Conservation (phyloP, 2,329 filamentous ascomycete genomes). For the Polytolypa hystricis region DNA sequence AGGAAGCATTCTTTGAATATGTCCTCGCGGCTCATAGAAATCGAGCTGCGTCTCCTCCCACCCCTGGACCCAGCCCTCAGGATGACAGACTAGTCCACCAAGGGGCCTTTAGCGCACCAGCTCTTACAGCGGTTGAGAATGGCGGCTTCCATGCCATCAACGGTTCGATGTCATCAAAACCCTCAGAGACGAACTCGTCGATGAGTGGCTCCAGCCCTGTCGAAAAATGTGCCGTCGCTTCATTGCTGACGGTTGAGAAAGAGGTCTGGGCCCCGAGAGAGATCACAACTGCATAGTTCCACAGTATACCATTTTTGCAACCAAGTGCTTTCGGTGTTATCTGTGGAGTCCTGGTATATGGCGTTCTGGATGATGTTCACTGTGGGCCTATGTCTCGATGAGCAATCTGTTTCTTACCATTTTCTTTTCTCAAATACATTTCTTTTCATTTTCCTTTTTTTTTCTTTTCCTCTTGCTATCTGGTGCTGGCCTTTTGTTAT, state of each 20-base stretch:
- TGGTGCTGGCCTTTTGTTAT: too few species aligned
- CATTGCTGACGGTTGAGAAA: constrained; percentile 15
- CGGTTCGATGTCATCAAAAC: background rate
- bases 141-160: constrained; percentile 15
- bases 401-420: too few species aligned
- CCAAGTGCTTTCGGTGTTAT: too few species aligned
- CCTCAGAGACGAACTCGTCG: constrained; percentile 3
- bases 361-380: background rate
- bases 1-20: constrained; percentile 15
- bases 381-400: too few species aligned
- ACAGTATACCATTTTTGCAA: too few species aligned
- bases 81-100: constrained; percentile 9
- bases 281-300: background rate
- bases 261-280: constrained; percentile 11
- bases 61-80: constrained; percentile 14
- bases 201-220: constrained; percentile 9
- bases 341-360: too few species aligned
- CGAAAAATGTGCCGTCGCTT: constrained; percentile 17
- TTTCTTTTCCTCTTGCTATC: too few species aligned
- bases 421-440: too few species aligned
- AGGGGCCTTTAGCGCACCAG: constrained; percentile 3
- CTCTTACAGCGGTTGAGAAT: background rate
- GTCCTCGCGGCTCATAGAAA: constrained; percentile 4
- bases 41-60: constrained; percentile 14
- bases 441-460: too few species aligned